Conservation (phyloP, 768 basidiomycete genomes). For the Plicaturopsis crispa region DNA sequence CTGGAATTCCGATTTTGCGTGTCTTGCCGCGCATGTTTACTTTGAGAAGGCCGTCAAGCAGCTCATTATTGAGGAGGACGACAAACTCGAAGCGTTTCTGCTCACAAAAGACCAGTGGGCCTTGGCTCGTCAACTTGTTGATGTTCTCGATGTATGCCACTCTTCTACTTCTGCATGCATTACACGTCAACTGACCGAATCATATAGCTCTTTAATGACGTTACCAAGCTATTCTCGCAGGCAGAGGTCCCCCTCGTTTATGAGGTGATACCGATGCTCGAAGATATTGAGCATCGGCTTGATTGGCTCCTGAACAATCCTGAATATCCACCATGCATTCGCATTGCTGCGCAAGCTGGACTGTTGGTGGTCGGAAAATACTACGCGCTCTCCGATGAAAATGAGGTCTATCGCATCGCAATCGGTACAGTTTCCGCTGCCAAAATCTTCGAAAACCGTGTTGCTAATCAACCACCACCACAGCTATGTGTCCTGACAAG, state of each 20-base stretch:
- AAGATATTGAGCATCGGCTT: slow-evolving; percentile 7
- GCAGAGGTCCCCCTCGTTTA: slow-evolving; percentile 9
- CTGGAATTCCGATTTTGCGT: slow-evolving; percentile 23
- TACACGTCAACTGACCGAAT: neutral
- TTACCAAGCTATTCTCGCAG: slow-evolving; percentile 18
- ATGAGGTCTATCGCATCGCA: slow-evolving; percentile 15
- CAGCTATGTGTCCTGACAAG: slow-evolving; percentile 19
- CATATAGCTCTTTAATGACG: slow-evolving; percentile 15
- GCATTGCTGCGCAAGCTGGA: slow-evolving; percentile 10
- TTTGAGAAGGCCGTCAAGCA: slow-evolving; percentile 15
- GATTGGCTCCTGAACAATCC: slow-evolving; percentile 2
- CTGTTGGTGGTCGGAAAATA: slow-evolving; percentile 13
- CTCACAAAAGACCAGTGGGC: slow-evolving; percentile 18
- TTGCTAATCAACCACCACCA: neutral
- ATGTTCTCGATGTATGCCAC: slow-evolving; percentile 15
- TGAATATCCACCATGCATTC: slow-evolving; percentile 3
- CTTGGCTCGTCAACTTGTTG: slow-evolving; percentile 15
- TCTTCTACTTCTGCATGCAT: neutral
- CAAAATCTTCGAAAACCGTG: too few species aligned
- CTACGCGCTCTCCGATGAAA: slow-evolving; percentile 15
- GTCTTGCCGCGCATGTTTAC: slow-evolving; percentile 17
- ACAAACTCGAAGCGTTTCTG: slow-evolving; percentile 12
- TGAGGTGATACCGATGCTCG: slow-evolving; percentile 11
- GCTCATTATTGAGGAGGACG: slow-evolving; percentile 10
- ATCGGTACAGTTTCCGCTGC: too few species aligned